Evolutionary conservation across 192 early-diverging fungal species (phyloP), one percentile per base, ranked within the genome.

Genomic region (Paraglomus occultum): DNA sequence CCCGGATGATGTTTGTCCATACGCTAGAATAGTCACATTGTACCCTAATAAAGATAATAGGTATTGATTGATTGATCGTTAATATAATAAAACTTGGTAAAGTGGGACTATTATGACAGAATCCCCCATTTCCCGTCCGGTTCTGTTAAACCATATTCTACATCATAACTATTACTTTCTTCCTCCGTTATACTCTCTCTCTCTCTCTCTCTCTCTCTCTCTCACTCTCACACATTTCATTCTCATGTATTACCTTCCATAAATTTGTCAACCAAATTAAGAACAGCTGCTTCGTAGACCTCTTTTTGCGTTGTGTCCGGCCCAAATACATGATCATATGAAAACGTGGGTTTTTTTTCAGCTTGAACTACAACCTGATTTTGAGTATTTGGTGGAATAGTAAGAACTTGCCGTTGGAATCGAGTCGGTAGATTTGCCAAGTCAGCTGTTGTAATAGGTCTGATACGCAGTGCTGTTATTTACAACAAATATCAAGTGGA

Each of bases 21-120:
- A 91, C 48, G 96, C 96, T 57, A 98, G 81, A 48, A 98, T 89
- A 0, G 96, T 97, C 20, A 91, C 92, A 79, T 97, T 98, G 73
- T 92, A 95, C 11, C 96, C 96, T 81, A 45, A 20, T 47, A 20
- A 10, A 38, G 50, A 51, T 20, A 51, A 12, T 17, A 17, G n/a
- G 14, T 53, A 45, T 39, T 20, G 53, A 49, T 22, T 62, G n/a
- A n/a, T 31, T 31, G 31, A 31, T 31, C 31, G 3, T 31, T 31
- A 31, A 31, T 31, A 31, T 31, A 31, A 31, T 31, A 31, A 3
- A 31, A 31, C 31, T 31, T 31, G 31, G 31, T 31, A 31, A 31
- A 31, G 31, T 31, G n/a, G n/a, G n/a, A n/a, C n/a, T n/a, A 31
- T 31, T 31, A 31, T n/a, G n/a, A n/a, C n/a, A n/a, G n/a, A n/a